Percentiles rank a stretch among this genome's conserved stretches.
Evolutionary conservation across 169 alveolate species (phyloP).

Genomic region (Babesia bigemina): DNA sequence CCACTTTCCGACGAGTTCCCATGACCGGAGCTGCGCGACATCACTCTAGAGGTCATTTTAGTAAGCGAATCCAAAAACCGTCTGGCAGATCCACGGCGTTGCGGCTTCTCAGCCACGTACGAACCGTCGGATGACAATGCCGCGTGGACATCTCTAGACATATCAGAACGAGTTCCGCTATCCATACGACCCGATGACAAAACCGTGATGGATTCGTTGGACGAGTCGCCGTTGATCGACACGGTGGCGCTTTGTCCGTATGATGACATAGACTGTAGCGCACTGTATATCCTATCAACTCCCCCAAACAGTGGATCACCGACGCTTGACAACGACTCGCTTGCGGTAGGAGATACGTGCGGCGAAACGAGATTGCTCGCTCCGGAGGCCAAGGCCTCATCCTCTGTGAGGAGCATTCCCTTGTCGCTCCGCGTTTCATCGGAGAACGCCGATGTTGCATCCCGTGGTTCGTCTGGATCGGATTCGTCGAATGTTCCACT

Average conservation of each 20-base stretch:
- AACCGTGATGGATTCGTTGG: background rate
- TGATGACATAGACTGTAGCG: conserved; percentile 19
- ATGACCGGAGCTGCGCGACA: background rate
- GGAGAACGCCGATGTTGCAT: too few species aligned
- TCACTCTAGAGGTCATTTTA: background rate
- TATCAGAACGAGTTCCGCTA: background rate
- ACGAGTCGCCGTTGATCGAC: background rate
- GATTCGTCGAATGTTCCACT: conserved; percentile 12
- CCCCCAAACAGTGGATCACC: background rate
- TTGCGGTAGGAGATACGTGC: too few species aligned
- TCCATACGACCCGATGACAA: background rate
- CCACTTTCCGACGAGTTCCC: conserved; percentile 9
- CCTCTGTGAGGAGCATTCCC: too few species aligned
- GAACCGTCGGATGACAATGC: background rate
- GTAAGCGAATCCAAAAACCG: background rate
- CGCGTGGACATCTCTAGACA: background rate
- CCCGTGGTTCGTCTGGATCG: background rate
- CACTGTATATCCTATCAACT: conserved; percentile 9
- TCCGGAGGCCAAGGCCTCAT: too few species aligned
- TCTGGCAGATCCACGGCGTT: background rate
- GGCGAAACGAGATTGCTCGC: too few species aligned
- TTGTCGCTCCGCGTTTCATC: too few species aligned
- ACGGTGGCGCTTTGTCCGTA: background rate
- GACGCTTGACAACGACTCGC: background rate
- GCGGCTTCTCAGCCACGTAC: background rate